A percentile compares a stretch with the other conserved stretches of the same genome.
phyloP scores from a whole-genome alignment of 2,329 filamentous ascomycete genomes.

The Calonectria hongkongensis region DNA sequence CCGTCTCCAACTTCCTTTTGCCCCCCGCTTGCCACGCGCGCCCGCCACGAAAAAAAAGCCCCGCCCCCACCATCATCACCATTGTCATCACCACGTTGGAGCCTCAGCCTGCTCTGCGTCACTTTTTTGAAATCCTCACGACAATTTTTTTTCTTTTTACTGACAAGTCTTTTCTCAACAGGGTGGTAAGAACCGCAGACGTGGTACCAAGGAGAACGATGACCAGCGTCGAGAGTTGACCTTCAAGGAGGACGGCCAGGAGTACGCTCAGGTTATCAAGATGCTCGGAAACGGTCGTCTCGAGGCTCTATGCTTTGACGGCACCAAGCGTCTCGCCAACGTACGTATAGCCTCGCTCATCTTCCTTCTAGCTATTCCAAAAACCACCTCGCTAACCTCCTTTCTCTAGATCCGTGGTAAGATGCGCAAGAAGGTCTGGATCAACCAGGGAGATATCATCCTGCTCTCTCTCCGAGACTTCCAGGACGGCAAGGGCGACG shows the following conservation, averaged over 20 bases:
- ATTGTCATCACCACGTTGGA: conserved; percentile 38
- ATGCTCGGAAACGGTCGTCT: conserved; percentile 97
- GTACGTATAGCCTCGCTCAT: conserved; percentile 52
- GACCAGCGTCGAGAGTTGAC: conserved; percentile 99
- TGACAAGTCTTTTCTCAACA: conserved; percentile 62
- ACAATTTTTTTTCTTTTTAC: not conserved
- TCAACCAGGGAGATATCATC: conserved; percentile 98
- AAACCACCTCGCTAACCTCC: conserved; percentile 72
- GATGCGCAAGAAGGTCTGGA: conserved; percentile 99
- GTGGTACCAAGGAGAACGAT: conserved; percentile 99
- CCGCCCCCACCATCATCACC: conserved; percentile 55
- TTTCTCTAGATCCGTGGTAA: conserved; percentile 85
- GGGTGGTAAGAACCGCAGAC: conserved; percentile 98
- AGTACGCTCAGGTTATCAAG: conserved; percentile 77
- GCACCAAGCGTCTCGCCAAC: conserved; percentile 69
- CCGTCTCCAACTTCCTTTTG: conserved; percentile 12
- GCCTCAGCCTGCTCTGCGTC: conserved; percentile 17
- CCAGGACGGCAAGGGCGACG: conserved; percentile 96
- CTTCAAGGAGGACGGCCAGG: conserved; percentile 99
- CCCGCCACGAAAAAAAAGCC: conserved; percentile 43
- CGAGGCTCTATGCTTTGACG: conserved; percentile 96
- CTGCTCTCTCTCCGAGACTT: conserved; percentile 92
- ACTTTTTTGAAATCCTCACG: not conserved
- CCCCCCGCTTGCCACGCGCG: conserved; percentile 32
- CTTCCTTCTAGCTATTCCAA: not conserved